Conservation (phyloP, 2,329 filamentous ascomycete species). For the Epichloe festucae region DNA sequence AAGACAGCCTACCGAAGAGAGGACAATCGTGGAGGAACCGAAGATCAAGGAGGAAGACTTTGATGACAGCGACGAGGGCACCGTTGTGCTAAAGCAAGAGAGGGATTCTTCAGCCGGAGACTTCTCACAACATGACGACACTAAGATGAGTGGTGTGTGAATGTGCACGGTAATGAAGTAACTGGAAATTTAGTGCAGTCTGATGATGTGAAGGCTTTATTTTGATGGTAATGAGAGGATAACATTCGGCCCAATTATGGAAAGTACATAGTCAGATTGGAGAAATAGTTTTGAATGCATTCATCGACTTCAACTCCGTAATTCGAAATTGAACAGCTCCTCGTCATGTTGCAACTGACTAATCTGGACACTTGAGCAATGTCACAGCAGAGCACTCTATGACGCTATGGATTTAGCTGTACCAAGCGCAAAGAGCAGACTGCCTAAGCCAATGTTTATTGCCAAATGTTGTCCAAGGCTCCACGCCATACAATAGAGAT, state of each 20-base stretch:
- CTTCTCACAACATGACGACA: constrained; percentile 27
- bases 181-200: too few species aligned
- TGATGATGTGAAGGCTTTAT: background rate
- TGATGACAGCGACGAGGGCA: constrained; percentile 22
- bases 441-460: constrained; percentile 53
- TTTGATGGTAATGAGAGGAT: background rate
- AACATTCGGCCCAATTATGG: background rate
- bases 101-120: constrained; percentile 27
- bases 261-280: background rate
- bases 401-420: constrained; percentile 8
- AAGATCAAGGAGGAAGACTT: constrained; percentile 36
- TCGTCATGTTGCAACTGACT: background rate
- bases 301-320: background rate
- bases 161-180: background rate
- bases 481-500: constrained; percentile 87
- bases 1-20: constrained; percentile 22
- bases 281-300: background rate
- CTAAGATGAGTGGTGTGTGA: constrained; percentile 13
- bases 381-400: background rate
- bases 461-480: constrained; percentile 65
- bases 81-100: constrained; percentile 19
- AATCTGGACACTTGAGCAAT: background rate
- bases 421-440: constrained; percentile 43
- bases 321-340: background rate
- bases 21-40: constrained; percentile 27